Conservation (phyloP, 179 eudicot genomes). For the Beta macrorhiza region DNA sequence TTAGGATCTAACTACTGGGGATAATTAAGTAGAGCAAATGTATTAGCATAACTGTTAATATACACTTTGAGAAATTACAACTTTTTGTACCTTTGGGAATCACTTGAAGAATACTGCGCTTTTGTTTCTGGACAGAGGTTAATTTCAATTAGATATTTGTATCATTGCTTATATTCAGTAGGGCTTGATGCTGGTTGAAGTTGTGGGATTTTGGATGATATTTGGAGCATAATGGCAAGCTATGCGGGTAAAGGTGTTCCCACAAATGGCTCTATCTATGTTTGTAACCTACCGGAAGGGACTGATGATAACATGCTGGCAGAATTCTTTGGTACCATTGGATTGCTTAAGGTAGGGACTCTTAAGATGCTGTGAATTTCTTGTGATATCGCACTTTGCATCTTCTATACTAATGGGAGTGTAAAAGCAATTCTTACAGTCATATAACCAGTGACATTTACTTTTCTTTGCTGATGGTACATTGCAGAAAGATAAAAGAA, state of each 20-base stretch:
- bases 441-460: background rate
- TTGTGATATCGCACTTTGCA: background rate
- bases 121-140: too few species aligned
- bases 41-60: too few species aligned
- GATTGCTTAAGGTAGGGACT: constrained; percentile 72
- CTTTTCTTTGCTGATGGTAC: background rate
- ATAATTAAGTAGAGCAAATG: too few species aligned
- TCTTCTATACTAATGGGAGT: background rate
- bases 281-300: constrained; percentile 83
- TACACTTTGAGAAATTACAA: too few species aligned
- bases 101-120: too few species aligned
- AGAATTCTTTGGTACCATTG: constrained; percentile 87
- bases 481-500: constrained; percentile 82
- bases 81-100: too few species aligned
- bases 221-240: constrained; percentile 48
- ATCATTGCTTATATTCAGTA: background rate
- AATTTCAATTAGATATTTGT: too few species aligned
- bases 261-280: constrained; percentile 71
- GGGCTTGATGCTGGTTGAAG: constrained; percentile 23
- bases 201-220: constrained; percentile 29
- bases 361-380: background rate
- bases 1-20: too few species aligned
- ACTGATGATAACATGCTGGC: constrained; percentile 91
- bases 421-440: background rate
- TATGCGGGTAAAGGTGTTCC: constrained; percentile 63